Evolutionary conservation across 306 rosid genomes (phyloP).

Genomic region (Cucumis cinereus): DNA sequence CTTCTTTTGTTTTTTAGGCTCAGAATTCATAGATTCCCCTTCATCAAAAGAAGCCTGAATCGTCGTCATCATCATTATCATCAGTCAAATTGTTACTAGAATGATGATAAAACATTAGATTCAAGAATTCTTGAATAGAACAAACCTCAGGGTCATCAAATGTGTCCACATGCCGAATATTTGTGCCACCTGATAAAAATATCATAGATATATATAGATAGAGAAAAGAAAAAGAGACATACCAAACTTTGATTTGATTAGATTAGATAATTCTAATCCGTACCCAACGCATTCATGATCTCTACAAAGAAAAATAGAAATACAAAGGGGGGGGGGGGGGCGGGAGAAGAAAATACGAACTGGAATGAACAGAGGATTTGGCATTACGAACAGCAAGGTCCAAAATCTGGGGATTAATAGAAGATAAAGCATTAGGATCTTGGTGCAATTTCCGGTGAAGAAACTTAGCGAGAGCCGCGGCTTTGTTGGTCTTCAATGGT

Average conservation of each 20-base stretch:
- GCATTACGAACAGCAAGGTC: slow-evolving; percentile 66
- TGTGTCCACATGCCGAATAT: slow-evolving; percentile 51
- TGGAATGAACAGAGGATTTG: slow-evolving; percentile 39
- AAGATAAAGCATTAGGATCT: slow-evolving; percentile 53
- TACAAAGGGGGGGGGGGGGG: background rate
- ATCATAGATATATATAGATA: background rate
- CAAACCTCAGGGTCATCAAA: slow-evolving; percentile 55
- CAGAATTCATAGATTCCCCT: slow-evolving; percentile 19
- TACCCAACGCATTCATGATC: background rate
- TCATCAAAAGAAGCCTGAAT: slow-evolving; percentile 35
- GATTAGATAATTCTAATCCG: background rate
- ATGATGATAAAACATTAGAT: background rate
- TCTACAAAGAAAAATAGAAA: background rate
- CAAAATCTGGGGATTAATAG: slow-evolving; percentile 56
- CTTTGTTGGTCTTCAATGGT: slow-evolving; percentile 77
- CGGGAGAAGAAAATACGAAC: slow-evolving; percentile 25
- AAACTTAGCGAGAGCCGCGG: slow-evolving; percentile 86
- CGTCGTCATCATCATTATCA: background rate
- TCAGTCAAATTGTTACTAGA: background rate
- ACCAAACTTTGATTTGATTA: no score
- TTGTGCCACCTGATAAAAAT: slow-evolving; percentile 34
- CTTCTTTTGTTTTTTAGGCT: slow-evolving; percentile 31
- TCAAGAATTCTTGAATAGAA: background rate
- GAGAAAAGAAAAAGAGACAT: background rate
- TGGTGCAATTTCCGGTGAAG: slow-evolving; percentile 64